phyloP scores from a whole-genome alignment of 2,329 filamentous ascomycete species.

The Talaromyces sp. region DNA sequence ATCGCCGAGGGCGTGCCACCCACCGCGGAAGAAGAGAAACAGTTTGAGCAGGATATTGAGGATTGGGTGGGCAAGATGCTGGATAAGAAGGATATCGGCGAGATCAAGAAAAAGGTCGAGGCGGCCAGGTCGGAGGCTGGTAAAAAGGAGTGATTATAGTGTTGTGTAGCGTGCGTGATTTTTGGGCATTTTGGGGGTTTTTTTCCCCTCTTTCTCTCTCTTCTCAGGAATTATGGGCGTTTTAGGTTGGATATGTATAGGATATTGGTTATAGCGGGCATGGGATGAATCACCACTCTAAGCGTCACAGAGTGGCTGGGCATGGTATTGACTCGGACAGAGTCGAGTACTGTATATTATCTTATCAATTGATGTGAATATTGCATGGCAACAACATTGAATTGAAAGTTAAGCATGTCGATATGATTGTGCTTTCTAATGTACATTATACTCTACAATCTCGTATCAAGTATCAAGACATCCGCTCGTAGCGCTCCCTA shows the following conservation, averaged over 20 bases:
- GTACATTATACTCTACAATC: not conserved
- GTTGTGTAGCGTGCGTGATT: too few species aligned
- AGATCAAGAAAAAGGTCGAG: constrained; percentile 31
- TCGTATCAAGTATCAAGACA: constrained; percentile 22
- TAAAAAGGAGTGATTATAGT: constrained; percentile 9
- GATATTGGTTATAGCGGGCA: not conserved
- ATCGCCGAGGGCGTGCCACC: constrained; percentile 33
- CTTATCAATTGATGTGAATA: not conserved
- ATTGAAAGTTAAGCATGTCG: not conserved
- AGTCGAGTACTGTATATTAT: not conserved
- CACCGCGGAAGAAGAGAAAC: constrained; percentile 50
- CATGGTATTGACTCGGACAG: not conserved
- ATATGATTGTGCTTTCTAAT: not conserved
- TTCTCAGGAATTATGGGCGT: not conserved
- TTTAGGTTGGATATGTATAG: not conserved
- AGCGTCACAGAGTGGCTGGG: not conserved
- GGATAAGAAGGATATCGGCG: constrained; percentile 44
- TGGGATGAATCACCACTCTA: constrained; percentile 1
- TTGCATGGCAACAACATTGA: not conserved
- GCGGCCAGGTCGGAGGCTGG: constrained; percentile 15
- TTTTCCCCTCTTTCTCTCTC: not conserved
- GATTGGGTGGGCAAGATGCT: constrained; percentile 49
- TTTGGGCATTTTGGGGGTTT: not conserved
- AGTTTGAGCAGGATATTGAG: constrained; percentile 51
- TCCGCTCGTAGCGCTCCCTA: constrained; percentile 43